Conservation (phyloP, 192 early-diverging fungal genomes). For the Coemansia sp. region DNA sequence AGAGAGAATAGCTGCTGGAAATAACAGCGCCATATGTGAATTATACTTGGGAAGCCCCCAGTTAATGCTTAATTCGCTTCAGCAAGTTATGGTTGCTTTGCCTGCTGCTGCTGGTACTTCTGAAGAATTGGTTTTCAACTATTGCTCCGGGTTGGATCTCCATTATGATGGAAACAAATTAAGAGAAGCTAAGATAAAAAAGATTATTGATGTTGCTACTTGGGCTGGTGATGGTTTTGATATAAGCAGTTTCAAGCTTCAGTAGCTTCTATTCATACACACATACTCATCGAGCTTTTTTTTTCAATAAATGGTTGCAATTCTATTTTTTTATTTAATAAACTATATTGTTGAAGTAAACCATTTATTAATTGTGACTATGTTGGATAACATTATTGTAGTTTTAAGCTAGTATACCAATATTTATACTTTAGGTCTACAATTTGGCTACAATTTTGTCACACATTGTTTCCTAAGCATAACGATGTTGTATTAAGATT, state of each 20-base stretch:
- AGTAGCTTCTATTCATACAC: constrained; percentile 1
- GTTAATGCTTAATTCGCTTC: constrained; percentile 31
- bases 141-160: constrained; percentile 48
- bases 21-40: constrained; percentile 44
- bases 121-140: constrained; percentile 46
- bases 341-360: too few species aligned
- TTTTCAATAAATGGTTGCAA: too few species aligned
- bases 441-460: too few species aligned
- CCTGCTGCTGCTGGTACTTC: constrained; percentile 40
- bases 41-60: constrained; percentile 47
- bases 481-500: too few species aligned
- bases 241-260: constrained; percentile 28
- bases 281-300: too few species aligned
- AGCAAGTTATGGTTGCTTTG: constrained; percentile 26
- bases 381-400: too few species aligned
- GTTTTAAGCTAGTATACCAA: too few species aligned
- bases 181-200: constrained; percentile 36
- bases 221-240: constrained; percentile 53
- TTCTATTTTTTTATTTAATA: too few species aligned
- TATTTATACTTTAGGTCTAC: too few species aligned
- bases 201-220: constrained; percentile 41
- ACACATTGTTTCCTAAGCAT: too few species aligned
- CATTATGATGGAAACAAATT: constrained; percentile 37
- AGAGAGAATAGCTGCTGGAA: constrained; percentile 25
- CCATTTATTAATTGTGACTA: too few species aligned